Conservation (phyloP, 1,284 basidiomycete species). For the Cryptococcus hybrid region DNA sequence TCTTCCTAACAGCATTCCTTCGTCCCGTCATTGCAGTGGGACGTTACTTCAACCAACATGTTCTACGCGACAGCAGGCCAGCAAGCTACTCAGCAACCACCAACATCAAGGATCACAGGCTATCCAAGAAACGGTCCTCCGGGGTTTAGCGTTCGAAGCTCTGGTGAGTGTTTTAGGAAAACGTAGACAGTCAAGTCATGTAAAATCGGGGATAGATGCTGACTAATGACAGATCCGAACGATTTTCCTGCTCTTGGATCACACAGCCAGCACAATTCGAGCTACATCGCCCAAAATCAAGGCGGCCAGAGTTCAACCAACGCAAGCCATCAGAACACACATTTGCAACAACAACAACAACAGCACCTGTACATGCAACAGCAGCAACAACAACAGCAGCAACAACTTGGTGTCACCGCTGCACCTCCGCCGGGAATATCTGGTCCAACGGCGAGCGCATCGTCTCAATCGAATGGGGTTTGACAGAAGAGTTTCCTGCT, state of each 20-base stretch:
- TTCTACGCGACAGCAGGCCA: slow-evolving; percentile 45
- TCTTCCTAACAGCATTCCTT: background rate
- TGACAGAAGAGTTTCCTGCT: slow-evolving; percentile 47
- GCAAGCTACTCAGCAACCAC: slow-evolving; percentile 29
- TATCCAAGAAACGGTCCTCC: slow-evolving; percentile 38
- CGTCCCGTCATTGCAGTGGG: background rate
- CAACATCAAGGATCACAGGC: slow-evolving; percentile 17
- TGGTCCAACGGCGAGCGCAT: slow-evolving; percentile 22
- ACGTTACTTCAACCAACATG: slow-evolving; percentile 27
- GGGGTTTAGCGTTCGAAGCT: slow-evolving; percentile 33
- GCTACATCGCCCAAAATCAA: slow-evolving; percentile 42
- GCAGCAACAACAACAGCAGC: slow-evolving; percentile 27
- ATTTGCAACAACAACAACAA: slow-evolving; percentile 30
- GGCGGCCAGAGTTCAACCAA: slow-evolving; percentile 20
- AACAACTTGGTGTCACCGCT: slow-evolving; percentile 27
- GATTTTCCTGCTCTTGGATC: slow-evolving; percentile 48
- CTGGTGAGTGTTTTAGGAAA: slow-evolving; percentile 15
- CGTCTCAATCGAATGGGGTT: slow-evolving; percentile 10
- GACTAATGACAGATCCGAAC: slow-evolving; percentile 29
- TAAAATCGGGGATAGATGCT: no score
- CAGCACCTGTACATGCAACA: slow-evolving; percentile 42
- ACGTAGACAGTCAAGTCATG: background rate
- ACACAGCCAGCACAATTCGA: slow-evolving; percentile 26
- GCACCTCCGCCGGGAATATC: slow-evolving; percentile 48
- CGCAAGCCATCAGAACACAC: slow-evolving; percentile 35